Conservation (phyloP, 2,329 filamentous ascomycete genomes). For the Alternaria solani region DNA sequence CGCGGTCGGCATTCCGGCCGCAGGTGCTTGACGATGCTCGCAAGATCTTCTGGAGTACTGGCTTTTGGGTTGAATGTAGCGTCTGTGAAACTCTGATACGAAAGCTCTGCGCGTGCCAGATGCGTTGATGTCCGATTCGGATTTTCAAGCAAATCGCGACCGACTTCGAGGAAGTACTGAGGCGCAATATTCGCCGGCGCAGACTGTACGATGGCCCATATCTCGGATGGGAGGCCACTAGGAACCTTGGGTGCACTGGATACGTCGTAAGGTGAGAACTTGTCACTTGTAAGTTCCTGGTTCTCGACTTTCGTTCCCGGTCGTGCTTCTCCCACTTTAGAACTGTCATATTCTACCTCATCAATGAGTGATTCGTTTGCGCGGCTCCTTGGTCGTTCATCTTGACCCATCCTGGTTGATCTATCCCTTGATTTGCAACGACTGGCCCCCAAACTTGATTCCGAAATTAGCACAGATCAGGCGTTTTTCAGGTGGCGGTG, state of each 20-base stretch:
- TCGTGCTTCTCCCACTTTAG: background rate
- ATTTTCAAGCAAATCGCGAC: constrained; percentile 78
- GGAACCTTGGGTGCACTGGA: constrained; percentile 27
- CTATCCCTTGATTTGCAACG: background rate
- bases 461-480: background rate
- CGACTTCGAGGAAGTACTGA: constrained; percentile 69
- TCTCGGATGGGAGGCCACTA: constrained; percentile 43
- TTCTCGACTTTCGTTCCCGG: background rate
- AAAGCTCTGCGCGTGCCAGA: constrained; percentile 80
- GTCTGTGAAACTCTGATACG: constrained; percentile 61
- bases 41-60: constrained; percentile 47
- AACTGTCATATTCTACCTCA: background rate
- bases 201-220: constrained; percentile 50
- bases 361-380: background rate
- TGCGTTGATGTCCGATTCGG: constrained; percentile 81
- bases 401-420: background rate
- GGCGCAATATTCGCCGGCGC: constrained; percentile 69
- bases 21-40: constrained; percentile 59
- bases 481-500: background rate
- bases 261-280: constrained; percentile 48
- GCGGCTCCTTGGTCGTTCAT: background rate
- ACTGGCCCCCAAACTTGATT: background rate
- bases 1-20: constrained; percentile 51
- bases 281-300: constrained; percentile 17
- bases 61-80: constrained; percentile 45